Conservation (phyloP, 179 eudicot species). For the Silene coronaria region DNA sequence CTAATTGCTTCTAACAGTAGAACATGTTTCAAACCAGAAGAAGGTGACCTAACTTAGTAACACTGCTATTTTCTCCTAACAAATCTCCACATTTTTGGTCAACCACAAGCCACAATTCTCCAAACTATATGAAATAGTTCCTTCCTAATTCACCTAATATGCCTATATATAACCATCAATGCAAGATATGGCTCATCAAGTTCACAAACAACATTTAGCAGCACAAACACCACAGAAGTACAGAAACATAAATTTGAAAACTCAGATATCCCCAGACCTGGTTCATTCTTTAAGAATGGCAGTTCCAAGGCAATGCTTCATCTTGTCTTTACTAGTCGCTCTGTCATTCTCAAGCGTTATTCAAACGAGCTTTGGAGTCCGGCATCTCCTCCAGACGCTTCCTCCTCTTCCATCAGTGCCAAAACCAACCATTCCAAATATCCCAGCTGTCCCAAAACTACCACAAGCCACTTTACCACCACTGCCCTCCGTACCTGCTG, state of each 20-base stretch:
- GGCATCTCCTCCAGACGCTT: slow-evolving; percentile 23
- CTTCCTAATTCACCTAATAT: slow-evolving; percentile 11
- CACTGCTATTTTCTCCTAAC: slow-evolving; percentile 4
- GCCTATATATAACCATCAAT: slow-evolving; percentile 18
- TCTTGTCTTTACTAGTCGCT: slow-evolving; percentile 19
- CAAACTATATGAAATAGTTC: slow-evolving; percentile 2
- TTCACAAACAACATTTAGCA: slow-evolving; percentile 9
- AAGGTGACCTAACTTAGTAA: slow-evolving; percentile 14
- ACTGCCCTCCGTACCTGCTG: slow-evolving; percentile 13
- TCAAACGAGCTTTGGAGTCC: slow-evolving; percentile 24
- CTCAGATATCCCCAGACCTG: neutral
- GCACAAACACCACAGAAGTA: neutral
- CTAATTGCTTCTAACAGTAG: neutral
- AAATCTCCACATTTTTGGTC: slow-evolving; percentile 10
- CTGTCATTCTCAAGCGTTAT: slow-evolving; percentile 22
- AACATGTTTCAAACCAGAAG: slow-evolving; percentile 3
- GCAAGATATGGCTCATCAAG: slow-evolving; percentile 3
- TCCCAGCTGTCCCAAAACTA: slow-evolving; percentile 25
- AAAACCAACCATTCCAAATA: slow-evolving; percentile 11
- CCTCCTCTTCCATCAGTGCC: slow-evolving; percentile 24
- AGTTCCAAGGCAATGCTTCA: slow-evolving; percentile 13
- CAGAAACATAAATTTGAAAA: neutral
- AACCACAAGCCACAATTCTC: neutral
- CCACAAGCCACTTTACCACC: slow-evolving; percentile 22
- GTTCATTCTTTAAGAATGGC: slow-evolving; percentile 13